A percentile compares a stretch with the other conserved stretches of the same genome.
Conservation (phyloP, 1,284 basidiomycete genomes). For the Irpex rosettiformis region DNA sequence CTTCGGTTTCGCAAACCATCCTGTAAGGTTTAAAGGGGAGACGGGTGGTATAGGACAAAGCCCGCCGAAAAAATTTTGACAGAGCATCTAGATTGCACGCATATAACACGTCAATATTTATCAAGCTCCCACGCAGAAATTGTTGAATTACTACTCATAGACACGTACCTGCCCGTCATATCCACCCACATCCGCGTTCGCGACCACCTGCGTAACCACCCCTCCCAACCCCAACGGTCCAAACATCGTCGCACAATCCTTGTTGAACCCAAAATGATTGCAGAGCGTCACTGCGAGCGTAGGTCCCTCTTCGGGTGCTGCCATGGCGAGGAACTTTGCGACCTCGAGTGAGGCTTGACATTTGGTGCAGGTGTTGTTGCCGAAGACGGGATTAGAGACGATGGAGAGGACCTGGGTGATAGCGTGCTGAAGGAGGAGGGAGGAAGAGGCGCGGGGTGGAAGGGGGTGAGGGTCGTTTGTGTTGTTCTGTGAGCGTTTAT, state of each 20-base stretch:
- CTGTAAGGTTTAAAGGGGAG: constrained; percentile 47
- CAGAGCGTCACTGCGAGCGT: constrained; percentile 58
- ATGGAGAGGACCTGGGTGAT: constrained; percentile 54
- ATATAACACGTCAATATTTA: not conserved
- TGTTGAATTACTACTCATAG: no score
- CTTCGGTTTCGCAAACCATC: constrained; percentile 67
- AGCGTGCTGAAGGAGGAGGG: constrained; percentile 45
- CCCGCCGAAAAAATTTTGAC: constrained; percentile 49
- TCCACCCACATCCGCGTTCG: constrained; percentile 62
- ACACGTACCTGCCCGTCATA: constrained; percentile 65
- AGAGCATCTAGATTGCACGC: constrained; percentile 41
- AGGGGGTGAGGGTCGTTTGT: constrained; percentile 63
- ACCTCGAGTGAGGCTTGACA: constrained; percentile 59
- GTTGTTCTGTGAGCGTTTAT: constrained; percentile 35
- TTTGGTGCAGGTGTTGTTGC: constrained; percentile 49
- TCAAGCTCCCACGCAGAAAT: no score
- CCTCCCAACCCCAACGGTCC: constrained; percentile 49
- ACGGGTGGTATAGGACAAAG: constrained; percentile 50
- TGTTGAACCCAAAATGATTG: constrained; percentile 52
- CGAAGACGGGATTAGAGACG: constrained; percentile 45
- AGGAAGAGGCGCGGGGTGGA: constrained; percentile 48
- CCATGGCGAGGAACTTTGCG: constrained; percentile 63
- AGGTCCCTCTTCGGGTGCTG: constrained; percentile 62
- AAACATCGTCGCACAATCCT: constrained; percentile 48
- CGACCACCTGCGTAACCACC: constrained; percentile 63